Evolutionary conservation across 768 basidiomycete species (phyloP).

Genomic region (Pisolithus sp.): DNA sequence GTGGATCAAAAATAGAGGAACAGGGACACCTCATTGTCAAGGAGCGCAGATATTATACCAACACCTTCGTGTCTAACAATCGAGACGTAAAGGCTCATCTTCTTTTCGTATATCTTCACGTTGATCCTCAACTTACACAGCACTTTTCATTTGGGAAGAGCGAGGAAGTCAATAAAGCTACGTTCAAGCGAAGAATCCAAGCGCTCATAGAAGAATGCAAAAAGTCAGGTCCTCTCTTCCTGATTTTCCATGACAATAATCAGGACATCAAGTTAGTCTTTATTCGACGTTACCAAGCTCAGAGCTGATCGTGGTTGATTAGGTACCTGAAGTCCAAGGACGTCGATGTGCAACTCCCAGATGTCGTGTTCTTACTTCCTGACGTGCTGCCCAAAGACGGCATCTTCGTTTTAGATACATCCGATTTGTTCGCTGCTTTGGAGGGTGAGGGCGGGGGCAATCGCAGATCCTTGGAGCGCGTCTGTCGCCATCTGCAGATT

Average conservation of each 20-base stretch:
- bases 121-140: slow-evolving; percentile 29
- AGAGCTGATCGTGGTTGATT: background rate
- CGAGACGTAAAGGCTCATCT: slow-evolving; percentile 41
- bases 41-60: slow-evolving; percentile 51
- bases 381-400: slow-evolving; percentile 46
- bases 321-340: slow-evolving; percentile 49
- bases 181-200: slow-evolving; percentile 48
- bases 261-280: slow-evolving; percentile 66
- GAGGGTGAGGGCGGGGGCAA: slow-evolving; percentile 52
- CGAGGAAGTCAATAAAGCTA: slow-evolving; percentile 42
- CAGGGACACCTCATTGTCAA: slow-evolving; percentile 58
- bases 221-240: slow-evolving; percentile 54
- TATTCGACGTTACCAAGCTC: background rate
- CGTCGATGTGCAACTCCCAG: slow-evolving; percentile 48
- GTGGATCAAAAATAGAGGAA: slow-evolving; percentile 41
- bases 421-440: slow-evolving; percentile 68
- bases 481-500: slow-evolving; percentile 60
- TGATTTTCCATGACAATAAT: slow-evolving; percentile 74
- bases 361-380: slow-evolving; percentile 51
- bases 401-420: slow-evolving; percentile 65
- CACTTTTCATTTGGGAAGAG: slow-evolving; percentile 63
- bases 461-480: slow-evolving; percentile 50
- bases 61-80: slow-evolving; percentile 60
- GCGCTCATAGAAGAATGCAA: slow-evolving; percentile 36
- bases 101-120: background rate